Conservation (phyloP, 768 basidiomycete species). For the Brasilioporus rufonigricans region DNA sequence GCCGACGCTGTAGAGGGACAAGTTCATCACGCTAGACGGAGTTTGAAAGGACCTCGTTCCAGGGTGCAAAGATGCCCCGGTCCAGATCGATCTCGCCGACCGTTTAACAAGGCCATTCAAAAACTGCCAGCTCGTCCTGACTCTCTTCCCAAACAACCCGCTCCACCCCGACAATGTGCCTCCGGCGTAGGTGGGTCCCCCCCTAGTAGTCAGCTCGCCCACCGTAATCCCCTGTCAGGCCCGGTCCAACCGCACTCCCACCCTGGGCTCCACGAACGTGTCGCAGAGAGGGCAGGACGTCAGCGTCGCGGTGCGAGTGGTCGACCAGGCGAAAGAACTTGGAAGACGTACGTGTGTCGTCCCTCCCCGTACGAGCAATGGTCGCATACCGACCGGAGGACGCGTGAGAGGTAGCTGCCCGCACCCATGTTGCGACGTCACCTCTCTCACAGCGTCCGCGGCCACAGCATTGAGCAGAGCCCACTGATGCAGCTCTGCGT, state of each 20-base stretch:
- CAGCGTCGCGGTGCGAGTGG: no score
- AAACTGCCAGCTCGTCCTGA: constrained; percentile 25
- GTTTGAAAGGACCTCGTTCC: constrained; percentile 22
- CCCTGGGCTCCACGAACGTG: no score
- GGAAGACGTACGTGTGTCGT: no score
- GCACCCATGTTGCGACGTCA: constrained; percentile 10
- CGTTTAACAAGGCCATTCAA: constrained; percentile 21
- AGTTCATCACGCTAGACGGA: constrained; percentile 47
- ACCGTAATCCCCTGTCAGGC: no score
- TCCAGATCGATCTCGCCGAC: constrained; percentile 18
- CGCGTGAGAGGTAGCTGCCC: no score
- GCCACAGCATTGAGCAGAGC: constrained; percentile 6
- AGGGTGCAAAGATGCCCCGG: constrained; percentile 13
- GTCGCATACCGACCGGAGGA: constrained; percentile 51
- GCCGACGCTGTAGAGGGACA: constrained; percentile 84
- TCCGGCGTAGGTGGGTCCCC: no score
- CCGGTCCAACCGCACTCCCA: no score
- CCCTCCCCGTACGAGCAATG: constrained; percentile 55
- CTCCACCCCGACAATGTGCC: constrained; percentile 24
- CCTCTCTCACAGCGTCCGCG: constrained; percentile 8
- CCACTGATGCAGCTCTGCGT: constrained; percentile 15
- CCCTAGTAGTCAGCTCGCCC: no score
- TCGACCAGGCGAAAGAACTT: no score
- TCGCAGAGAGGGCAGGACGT: no score
- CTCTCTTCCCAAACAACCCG: constrained; percentile 45